A percentile compares a stretch with the other conserved stretches of the same genome.
Evolutionary conservation across 129 eudicot genomes (phyloP).

Genomic region (Tagetes patula): DNA sequence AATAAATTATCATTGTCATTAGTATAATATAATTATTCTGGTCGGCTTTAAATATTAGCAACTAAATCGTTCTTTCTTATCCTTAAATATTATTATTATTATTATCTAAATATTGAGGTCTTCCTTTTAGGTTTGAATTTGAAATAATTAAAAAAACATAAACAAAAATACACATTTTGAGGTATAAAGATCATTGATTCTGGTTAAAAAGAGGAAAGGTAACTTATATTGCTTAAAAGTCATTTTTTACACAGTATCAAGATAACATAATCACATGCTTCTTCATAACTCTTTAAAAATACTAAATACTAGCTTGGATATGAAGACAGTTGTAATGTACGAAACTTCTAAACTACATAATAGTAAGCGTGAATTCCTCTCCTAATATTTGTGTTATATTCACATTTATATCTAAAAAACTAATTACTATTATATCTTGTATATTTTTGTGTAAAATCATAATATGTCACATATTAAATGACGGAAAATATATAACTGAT

Average conservation of each 20-base stretch:
- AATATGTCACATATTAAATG: too few species aligned
- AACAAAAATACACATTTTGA: background rate
- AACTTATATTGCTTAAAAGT: background rate
- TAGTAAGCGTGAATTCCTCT: too few species aligned
- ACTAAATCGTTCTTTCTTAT: slow-evolving; percentile 24
- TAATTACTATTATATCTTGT: too few species aligned
- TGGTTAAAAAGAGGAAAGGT: slow-evolving; percentile 1
- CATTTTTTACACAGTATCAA: background rate
- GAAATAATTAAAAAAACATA: slow-evolving; percentile 4
- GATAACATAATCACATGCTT: background rate
- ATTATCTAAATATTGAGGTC: background rate
- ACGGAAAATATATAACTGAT: too few species aligned
- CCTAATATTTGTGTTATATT: too few species aligned
- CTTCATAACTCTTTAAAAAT: background rate
- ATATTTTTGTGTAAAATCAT: too few species aligned
- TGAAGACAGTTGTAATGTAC: background rate
- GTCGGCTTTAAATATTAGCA: slow-evolving; percentile 22
- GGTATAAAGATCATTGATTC: slow-evolving; percentile 4
- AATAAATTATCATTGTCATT: slow-evolving; percentile 15
- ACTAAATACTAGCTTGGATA: background rate
- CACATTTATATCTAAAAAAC: too few species aligned
- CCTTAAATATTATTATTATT: slow-evolving; percentile 1
- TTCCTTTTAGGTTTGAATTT: slow-evolving; percentile 4
- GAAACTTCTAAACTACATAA: too few species aligned
- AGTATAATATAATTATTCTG: slow-evolving; percentile 18